Percentiles rank a stretch among this genome's conserved stretches.
Evolutionary conservation across 129 eudicot genomes (phyloP).

Genomic region (Lactuca saligna): DNA sequence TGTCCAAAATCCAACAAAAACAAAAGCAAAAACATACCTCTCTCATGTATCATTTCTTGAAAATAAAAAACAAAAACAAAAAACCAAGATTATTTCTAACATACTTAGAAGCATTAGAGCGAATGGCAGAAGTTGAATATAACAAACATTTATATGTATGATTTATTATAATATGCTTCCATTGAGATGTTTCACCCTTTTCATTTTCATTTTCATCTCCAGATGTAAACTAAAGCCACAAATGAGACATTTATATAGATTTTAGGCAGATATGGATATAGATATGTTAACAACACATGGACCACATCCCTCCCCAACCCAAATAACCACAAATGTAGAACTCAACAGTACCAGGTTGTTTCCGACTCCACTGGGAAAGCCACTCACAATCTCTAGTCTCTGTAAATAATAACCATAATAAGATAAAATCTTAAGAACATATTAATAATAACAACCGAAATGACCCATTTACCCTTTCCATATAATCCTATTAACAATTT

Average conservation of each 20-base stretch:
- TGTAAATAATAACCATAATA: conserved; percentile 5
- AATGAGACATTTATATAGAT: conserved; percentile 15
- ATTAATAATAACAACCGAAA: too few relatives aligned
- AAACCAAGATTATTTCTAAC: too few relatives aligned
- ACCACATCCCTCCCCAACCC: conserved; percentile 24
- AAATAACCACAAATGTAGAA: background rate
- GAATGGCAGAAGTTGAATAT: too few relatives aligned
- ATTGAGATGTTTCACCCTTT: conserved; percentile 22
- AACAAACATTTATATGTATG: background rate
- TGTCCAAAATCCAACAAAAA: too few relatives aligned
- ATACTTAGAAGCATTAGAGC: too few relatives aligned
- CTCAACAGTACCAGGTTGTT: conserved; percentile 15
- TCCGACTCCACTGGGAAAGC: conserved; percentile 25
- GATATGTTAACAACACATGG: conserved; percentile 10
- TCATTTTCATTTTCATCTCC: conserved; percentile 1
- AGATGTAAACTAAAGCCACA: conserved; percentile 7
- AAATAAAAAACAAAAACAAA: too few relatives aligned
- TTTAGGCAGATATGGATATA: background rate
- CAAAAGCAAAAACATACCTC: too few relatives aligned
- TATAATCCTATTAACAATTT: too few relatives aligned
- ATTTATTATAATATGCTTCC: conserved; percentile 26
- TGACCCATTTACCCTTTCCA: too few relatives aligned
- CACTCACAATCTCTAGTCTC: conserved; percentile 24
- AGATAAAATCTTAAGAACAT: too few relatives aligned
- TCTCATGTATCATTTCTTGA: too few relatives aligned